phyloP scores from a whole-genome alignment of 179 eudicot genomes.

The Spergularia azorica region DNA sequence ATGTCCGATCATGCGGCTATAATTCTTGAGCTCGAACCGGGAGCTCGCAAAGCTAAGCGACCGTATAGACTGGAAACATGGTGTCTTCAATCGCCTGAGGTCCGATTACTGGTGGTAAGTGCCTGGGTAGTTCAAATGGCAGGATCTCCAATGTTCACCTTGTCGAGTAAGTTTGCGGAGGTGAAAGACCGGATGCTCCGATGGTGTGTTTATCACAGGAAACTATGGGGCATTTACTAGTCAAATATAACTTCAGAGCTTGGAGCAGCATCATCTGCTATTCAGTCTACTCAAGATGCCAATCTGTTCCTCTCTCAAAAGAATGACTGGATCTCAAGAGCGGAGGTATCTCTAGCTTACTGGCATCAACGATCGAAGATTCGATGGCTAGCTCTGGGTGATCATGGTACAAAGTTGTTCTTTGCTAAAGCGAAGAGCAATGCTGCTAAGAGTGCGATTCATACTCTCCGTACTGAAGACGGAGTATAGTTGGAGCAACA shows the following conservation, averaged over 20 bases:
- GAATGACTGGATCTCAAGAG: not conserved
- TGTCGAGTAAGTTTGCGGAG: not conserved
- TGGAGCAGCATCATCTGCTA: not conserved
- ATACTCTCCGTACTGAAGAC: not conserved
- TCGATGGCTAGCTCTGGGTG: not conserved
- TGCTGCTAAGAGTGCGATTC: not conserved
- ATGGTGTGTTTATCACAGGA: not conserved
- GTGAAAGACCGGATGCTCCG: not conserved
- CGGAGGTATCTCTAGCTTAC: not conserved
- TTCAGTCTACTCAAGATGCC: not conserved
- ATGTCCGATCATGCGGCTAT: not conserved
- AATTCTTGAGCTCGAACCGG: not conserved
- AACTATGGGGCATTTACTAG: not conserved
- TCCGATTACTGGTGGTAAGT: not conserved
- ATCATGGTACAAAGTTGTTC: not conserved
- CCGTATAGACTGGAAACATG: not conserved
- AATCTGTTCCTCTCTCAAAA: too few relatives aligned
- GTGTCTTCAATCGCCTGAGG: not conserved
- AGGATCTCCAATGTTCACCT: not conserved
- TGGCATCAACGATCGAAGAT: not conserved
- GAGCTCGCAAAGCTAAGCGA: not conserved
- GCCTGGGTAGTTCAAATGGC: too few relatives aligned
- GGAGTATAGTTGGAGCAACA: not conserved
- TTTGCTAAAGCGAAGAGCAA: not conserved
- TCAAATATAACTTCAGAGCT: not conserved